Evolutionary conservation across 257 asterid species (phyloP), one percentile per base, ranked within the genome.

Genomic region (Solanum virginianum): DNA sequence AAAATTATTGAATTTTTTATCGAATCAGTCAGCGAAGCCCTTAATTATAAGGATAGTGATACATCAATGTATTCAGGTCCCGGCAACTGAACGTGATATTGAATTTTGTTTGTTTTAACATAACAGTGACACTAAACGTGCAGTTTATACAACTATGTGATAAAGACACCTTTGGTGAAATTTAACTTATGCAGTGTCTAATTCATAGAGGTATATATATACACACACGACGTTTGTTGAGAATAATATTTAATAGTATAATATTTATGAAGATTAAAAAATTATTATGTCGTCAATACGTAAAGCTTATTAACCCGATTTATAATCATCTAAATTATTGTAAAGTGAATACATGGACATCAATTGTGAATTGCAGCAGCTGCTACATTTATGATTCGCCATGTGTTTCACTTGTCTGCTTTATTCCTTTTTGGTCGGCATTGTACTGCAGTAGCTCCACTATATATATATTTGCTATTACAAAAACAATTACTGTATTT

Each of bases 341-440:
- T 18, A 26, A 41, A 18, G 20, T 45, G 80, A 57, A 80, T 18
- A 47, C 8, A 84, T 63, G 22, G 29, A 56, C 39, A 32, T 69
- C 36, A 84, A 56, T 32, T 11, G 18, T 68, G n/a, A 84, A 71
- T 20, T 17, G 18, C 45, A 12, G 13, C n/a, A 60, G 32, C 49
- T 53, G 39, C 53, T n/a, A 69, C 9, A 59, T 7, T 49, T 69
- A 71, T 29, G 83, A 53, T 72, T 45, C 81, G 22, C 84, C 92
- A 90, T 86, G 89, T 87, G 91, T 88, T 68, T 57, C 26, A 41
- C 81, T 74, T 45, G 59, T 84, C 62, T 79, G 82, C 88, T 88
- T 88, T 91, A 85, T 86, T 86, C 92, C 89, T 87, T 89, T 89
- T 65, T 39, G 80, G 86, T 88, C 75, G 83, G 89, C 86, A 88